A percentile compares a stretch with the other conserved stretches of the same genome.
Evolutionary conservation across 2,329 filamentous ascomycete genomes (phyloP).

Genomic region (Venturia carpophila): DNA sequence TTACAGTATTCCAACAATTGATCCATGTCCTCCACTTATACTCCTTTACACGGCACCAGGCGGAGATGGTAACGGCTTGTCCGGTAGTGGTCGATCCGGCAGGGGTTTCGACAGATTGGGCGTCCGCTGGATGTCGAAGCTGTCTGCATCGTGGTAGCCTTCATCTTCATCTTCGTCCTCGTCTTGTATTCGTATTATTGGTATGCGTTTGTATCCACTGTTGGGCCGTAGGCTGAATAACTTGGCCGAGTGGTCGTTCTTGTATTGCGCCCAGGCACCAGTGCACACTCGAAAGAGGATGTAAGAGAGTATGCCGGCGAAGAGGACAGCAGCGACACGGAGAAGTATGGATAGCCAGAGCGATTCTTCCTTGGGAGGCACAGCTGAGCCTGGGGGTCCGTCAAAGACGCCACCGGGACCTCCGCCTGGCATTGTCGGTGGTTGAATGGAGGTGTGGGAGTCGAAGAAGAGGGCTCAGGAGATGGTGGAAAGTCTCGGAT

Average conservation of each 20-base stretch:
- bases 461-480: not conserved
- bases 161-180: constrained; percentile 16
- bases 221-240: not conserved
- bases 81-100: constrained; percentile 18
- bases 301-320: constrained; percentile 14
- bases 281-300: constrained; percentile 15
- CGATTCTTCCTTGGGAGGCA: not conserved
- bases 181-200: constrained; percentile 10
- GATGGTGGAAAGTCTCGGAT: not conserved
- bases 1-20: constrained; percentile 10
- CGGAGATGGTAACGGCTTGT: constrained; percentile 17
- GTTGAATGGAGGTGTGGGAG: not conserved
- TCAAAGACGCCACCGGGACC: constrained; percentile 1
- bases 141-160: constrained; percentile 17
- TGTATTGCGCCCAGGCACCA: constrained; percentile 16
- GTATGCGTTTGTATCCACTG: constrained; percentile 14
- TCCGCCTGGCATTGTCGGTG: constrained; percentile 2
- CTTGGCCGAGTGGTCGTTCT: not conserved
- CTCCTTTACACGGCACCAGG: constrained; percentile 13
- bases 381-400: not conserved
- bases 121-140: constrained; percentile 12
- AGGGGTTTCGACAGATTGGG: constrained; percentile 13
- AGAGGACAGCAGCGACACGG: constrained; percentile 13
- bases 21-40: not conserved
- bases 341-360: constrained; percentile 12